A percentile compares a stretch with the other conserved stretches of the same genome.
These are phyloP conservation scores for Abelmoschus esculentus DNA, from an alignment of 345 rosid genomes.

Conservation along the genomic window DNA sequence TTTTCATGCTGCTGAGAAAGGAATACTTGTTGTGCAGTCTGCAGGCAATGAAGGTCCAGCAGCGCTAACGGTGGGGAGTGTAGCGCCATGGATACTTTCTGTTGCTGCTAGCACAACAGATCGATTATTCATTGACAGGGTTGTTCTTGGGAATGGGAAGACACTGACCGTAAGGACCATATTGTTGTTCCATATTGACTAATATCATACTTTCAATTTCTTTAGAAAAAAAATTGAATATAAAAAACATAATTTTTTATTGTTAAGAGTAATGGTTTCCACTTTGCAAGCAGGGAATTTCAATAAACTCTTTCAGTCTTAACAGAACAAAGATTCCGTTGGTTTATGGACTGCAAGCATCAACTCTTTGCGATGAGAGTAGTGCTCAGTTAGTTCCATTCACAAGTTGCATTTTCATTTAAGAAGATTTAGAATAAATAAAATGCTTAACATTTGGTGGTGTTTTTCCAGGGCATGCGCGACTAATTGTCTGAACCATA, in stretches of 20 bases:
- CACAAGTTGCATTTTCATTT: neutral
- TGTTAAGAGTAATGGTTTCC: too few relatives aligned
- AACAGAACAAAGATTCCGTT: neutral
- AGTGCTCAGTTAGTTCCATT: too few relatives aligned
- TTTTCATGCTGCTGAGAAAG: constrained; percentile 25
- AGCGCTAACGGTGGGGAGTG: neutral
- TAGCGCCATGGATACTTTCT: neutral
- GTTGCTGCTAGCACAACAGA: neutral
- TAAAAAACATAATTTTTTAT: neutral
- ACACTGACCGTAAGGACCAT: constrained; percentile 12
- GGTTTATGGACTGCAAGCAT: too few relatives aligned
- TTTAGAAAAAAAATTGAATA: neutral
- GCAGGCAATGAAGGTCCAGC: constrained; percentile 22
- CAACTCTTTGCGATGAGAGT: too few relatives aligned
- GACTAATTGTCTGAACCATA: constrained; percentile 18
- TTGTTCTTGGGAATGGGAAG: constrained; percentile 18
- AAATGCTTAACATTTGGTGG: too few relatives aligned
- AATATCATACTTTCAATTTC: too few relatives aligned
- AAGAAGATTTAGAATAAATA: too few relatives aligned
- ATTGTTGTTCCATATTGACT: neutral
- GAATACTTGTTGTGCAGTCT: constrained; percentile 21
- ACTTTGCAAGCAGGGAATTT: neutral
- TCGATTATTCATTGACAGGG: constrained; percentile 10
- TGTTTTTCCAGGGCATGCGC: constrained; percentile 29
- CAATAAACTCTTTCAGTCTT: neutral